Evolutionary conservation across 169 alveolate genomes (phyloP).

Genomic region (Plasmodium berghei): DNA sequence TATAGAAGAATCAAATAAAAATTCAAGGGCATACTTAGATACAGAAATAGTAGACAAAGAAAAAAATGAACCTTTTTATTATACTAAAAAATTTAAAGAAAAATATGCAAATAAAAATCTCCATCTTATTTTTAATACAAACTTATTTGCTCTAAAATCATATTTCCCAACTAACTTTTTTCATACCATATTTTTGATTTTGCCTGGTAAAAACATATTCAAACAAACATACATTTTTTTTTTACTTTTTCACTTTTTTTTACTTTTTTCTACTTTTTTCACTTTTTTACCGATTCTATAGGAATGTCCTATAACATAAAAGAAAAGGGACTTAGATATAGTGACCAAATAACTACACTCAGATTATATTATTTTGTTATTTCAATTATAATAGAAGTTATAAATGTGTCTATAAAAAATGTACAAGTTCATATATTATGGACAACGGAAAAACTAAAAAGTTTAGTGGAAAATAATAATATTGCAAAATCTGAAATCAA

Average conservation of each 20-base stretch:
- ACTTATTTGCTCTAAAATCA: conserved; percentile 16
- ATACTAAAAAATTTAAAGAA: conserved; percentile 35
- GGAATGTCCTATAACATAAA: conserved; percentile 31
- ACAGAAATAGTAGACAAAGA: neutral
- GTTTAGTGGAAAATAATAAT: conserved; percentile 9
- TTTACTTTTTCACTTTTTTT: neutral
- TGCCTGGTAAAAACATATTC: conserved; percentile 28
- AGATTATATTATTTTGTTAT: conserved; percentile 37
- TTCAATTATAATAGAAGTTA: conserved; percentile 8
- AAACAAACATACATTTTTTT: neutral
- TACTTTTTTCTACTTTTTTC: neutral
- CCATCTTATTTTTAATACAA: conserved; percentile 11
- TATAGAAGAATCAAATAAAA: neutral
- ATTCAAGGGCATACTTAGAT: neutral
- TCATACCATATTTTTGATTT: conserved; percentile 29
- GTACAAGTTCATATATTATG: conserved; percentile 23
- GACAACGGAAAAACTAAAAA: conserved; percentile 29
- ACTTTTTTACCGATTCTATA: neutral
- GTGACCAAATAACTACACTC: conserved; percentile 32
- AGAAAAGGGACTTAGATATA: conserved; percentile 45
- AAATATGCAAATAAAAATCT: conserved; percentile 8
- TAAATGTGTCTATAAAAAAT: conserved; percentile 12
- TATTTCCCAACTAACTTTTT: conserved; percentile 43
- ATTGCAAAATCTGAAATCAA: neutral
- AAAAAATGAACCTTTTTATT: conserved; percentile 14